Percentiles rank a stretch among this genome's conserved stretches.
phyloP scores from a whole-genome alignment of 2,329 filamentous ascomycete genomes.

The Cadophora luteo-olivacea region DNA sequence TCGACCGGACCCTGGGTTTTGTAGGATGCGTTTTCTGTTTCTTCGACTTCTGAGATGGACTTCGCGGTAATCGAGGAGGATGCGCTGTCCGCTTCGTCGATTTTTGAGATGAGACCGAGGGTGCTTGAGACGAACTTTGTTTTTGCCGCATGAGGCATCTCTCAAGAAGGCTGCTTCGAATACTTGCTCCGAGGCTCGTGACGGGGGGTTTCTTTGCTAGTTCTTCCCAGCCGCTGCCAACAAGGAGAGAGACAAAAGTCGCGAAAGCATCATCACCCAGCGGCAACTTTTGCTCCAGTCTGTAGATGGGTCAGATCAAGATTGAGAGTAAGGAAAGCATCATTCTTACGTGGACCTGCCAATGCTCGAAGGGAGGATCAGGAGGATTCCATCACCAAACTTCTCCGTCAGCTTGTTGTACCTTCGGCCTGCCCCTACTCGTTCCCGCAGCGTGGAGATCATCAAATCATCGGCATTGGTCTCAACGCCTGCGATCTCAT shows the following conservation, averaged over 20 bases:
- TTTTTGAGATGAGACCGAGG: neutral
- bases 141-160: conserved; percentile 21
- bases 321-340: conserved; percentile 23
- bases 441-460: conserved; percentile 25
- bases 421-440: conserved; percentile 26
- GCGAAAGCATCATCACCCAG: conserved; percentile 5
- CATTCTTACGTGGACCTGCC: conserved; percentile 28
- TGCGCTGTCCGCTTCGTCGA: too few species aligned
- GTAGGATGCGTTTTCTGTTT: too few species aligned
- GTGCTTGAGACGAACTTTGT: conserved; percentile 14
- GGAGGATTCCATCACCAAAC: conserved; percentile 28
- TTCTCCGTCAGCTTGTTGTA: conserved; percentile 27
- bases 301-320: conserved; percentile 21
- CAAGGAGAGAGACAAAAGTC: conserved; percentile 7
- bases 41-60: too few species aligned
- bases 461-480: conserved; percentile 17
- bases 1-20: too few species aligned
- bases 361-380: conserved; percentile 26
- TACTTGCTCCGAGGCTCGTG: conserved; percentile 19
- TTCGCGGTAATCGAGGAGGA: too few species aligned
- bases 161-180: conserved; percentile 24
- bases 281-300: conserved; percentile 23
- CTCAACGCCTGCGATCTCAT: conserved; percentile 22
- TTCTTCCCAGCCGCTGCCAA: conserved; percentile 23
- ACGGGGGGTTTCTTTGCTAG: conserved; percentile 22